Evolutionary conservation across 2,329 filamentous ascomycete genomes (phyloP), one percentile per base, ranked within the genome.

Genomic region (Cladophialophora bantiana): DNA sequence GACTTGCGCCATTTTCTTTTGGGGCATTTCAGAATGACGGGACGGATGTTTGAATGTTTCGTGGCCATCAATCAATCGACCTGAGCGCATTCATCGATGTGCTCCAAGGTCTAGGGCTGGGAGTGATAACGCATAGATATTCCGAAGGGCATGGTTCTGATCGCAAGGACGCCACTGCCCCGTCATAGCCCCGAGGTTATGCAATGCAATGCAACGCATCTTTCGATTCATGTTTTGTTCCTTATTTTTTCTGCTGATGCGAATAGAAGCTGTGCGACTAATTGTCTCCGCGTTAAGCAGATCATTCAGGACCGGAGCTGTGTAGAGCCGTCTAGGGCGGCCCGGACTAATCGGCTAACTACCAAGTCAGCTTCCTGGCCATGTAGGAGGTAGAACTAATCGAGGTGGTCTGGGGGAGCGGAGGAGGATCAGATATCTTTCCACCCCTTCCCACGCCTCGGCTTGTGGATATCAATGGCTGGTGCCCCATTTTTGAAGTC

Each of bases 1-100:
- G 50, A 15, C 40, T 60, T 52, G 58, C 31, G 58, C 42, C 42
- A 52, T 60, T 60, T 60, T 60, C 42, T 60, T 60, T 60, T 35
- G 31, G 31, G 42, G 50, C 7, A 45, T 45, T 5, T 18, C 26
- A 40, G 20, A 48, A 15, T 31, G 40, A 18, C 40, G 5, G 40
- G 40, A 42, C n/a, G 15, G 40, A 42, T n/a, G 5, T 42, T 42
- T 5, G n/a, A n/a, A 42, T 42, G 15, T 4, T 42, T 10, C 13
- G 13, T 42, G 15, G 40, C 13, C 13, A 7, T 42, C 15, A n/a
- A 13, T 40, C 36, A 13, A 13, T 40, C 26, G 26, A 26, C 26
- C 3, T 26, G 26, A 26, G 26, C 26, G 26, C 26, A 26, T 26
- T 26, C 26, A 26, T 26, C 3, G 26, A 26, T 26, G 26, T 26